Evolutionary conservation across 345 rosid genomes (phyloP), one percentile per base, ranked within the genome.

Genomic region (Murraya koenigii): DNA sequence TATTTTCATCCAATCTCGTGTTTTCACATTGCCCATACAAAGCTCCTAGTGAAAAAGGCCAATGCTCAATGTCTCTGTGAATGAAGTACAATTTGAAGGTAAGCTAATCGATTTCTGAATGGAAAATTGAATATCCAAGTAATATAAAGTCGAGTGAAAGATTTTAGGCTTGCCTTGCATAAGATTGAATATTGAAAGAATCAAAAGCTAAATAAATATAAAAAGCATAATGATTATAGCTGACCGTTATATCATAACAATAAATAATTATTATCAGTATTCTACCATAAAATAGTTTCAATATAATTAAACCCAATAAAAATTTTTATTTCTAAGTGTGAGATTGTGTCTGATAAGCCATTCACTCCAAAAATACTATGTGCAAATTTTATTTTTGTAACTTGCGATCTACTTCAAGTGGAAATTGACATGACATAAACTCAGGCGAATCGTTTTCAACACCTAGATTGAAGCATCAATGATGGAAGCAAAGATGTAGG

Each of bases 371-470:
- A 44, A 44, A 44, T 0, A 44, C 11, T 11, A 44, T 44, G 17
- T 44, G 49, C 15, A 44, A 11, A 44, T 11, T 44, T 44, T 3
- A 44, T 44, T 44, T 44, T 10, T 28, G 59, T 41, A 10, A 5
- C 19, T 5, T 30, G 58, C 7, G 61, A 63, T 30, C 44, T 47
- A 47, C 23, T 11, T 5, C 17, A 28, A 38, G 47, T 35, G 44
- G 72, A 62, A 65, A 47, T 58, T 70, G 87, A 84, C 87, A 69
- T 60, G 69, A 77, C 85, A 62, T 36, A 23, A 23, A 25, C 32
- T 5, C 6, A 39, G 56, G 60, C 80, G 77, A 78, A 76, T 82
- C 84, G 75, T 72, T 78, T 72, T 76, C 83, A 28, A 74, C 49
- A 32, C 75, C 64, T 55, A 44, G 79, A 72, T 62, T 67, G 13